Conservation (phyloP, 148 eudicot species). For the Rhododendron molle region DNA sequence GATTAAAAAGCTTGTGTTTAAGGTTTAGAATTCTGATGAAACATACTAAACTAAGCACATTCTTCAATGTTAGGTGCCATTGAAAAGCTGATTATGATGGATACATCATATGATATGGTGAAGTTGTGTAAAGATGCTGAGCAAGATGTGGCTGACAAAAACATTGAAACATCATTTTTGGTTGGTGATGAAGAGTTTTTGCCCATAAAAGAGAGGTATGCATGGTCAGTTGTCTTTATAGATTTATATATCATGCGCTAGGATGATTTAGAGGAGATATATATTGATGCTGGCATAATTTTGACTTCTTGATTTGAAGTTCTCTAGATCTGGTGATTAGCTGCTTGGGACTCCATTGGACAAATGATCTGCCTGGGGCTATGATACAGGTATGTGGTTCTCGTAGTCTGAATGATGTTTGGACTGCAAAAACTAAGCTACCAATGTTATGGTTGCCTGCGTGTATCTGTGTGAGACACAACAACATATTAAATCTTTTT, state of each 20-base stretch:
- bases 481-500: neutral
- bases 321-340: constrained; percentile 84
- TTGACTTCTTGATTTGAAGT: constrained; percentile 36
- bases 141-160: constrained; percentile 39
- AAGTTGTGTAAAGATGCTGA: constrained; percentile 67
- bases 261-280: neutral
- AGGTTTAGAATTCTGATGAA: neutral
- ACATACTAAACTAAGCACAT: neutral
- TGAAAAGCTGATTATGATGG: constrained; percentile 93
- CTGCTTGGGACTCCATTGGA: constrained; percentile 99
- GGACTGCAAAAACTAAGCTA: neutral
- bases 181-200: constrained; percentile 96
- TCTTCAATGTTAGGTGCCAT: constrained; percentile 61
- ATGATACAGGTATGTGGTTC: constrained; percentile 77
- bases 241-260: neutral
- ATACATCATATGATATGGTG: constrained; percentile 84
- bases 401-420: neutral
- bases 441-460: neutral
- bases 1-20: neutral
- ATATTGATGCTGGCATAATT: neutral
- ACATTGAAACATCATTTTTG: constrained; percentile 75
- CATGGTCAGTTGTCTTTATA: constrained; percentile 10
- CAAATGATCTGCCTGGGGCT: constrained; percentile 98
- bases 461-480: constrained; percentile 22
- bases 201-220: constrained; percentile 88